Base-by-base conservation (phyloP, 2,329 filamentous ascomycete species). In the Claviceps digitariae region DNA sequence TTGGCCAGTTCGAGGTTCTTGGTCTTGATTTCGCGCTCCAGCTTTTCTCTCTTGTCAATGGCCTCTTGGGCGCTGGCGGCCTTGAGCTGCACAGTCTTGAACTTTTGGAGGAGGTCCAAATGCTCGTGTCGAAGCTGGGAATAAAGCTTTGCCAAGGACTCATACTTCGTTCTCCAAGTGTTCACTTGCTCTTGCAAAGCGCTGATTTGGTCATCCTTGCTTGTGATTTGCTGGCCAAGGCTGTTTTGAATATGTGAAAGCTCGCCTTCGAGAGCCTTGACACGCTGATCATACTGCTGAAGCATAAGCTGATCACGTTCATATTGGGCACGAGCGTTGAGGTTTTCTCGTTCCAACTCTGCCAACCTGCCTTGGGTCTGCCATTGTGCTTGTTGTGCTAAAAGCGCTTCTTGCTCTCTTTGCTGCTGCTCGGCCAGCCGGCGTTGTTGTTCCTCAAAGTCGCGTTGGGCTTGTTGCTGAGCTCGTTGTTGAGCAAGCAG, bases 1-100 rank as follows among this genome's bases (percentile, higher is more conserved):
- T 97, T 90, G 34, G 93, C 93, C 57, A 98, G 73, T 69, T 98
- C 93, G n/a, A 98, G 75, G 66, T 98, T 98, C 80, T 98, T 98
- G 31, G 91, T 96, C 79, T 98, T 98, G 67, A 98, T 86, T 72
- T 98, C 93, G 36, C 91, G 86, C 72, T 97, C 90, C 51, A 98
- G 78, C 74, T 94, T 95, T 73, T 98, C 93, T 9, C 91, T 84
- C 61, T 81, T 84, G 54, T 97, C 93, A 58, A 97, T 95, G 1
- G 93, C 93, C 72, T 98, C 93, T 66, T 97, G 91, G 0, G 93
- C 93, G 5, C 90, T 97, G 17, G 91, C 90, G 1, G 93, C 93
- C 76, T 97, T 98, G 58, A 97, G 78, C 68, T 97, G 94, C 40
- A 96, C 87, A 7, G 84, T 78, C 77, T 98, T 98, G 72, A 95